These are phyloP conservation scores for Peronospora destructor DNA, from an alignment of 352 stramenopile species.

Conservation along the genomic window DNA sequence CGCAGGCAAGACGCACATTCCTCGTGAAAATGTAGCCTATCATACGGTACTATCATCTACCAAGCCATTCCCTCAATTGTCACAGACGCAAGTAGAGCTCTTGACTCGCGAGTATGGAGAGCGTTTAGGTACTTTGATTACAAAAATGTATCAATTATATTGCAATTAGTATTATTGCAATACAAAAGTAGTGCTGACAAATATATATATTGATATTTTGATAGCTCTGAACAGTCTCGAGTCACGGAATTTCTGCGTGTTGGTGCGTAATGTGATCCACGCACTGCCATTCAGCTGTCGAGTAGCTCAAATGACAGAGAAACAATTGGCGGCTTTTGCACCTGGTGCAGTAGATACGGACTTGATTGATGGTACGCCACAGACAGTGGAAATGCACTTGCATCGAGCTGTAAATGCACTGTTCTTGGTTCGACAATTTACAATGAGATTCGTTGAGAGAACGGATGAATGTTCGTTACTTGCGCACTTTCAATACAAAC, in stretches of 20 bases:
- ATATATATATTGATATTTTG: conserved; percentile 1
- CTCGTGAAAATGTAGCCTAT: conserved; percentile 50
- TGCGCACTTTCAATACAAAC: conserved; percentile 51
- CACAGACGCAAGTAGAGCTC: conserved; percentile 48
- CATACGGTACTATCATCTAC: conserved; percentile 35
- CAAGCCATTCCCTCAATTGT: conserved; percentile 42
- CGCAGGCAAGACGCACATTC: conserved; percentile 40
- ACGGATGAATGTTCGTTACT: conserved; percentile 57
- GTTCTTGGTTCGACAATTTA: conserved; percentile 67
- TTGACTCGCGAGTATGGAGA: conserved; percentile 60
- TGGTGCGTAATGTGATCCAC: conserved; percentile 57
- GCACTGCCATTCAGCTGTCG: conserved; percentile 46
- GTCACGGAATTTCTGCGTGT: conserved; percentile 71
- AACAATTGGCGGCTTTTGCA: conserved; percentile 38
- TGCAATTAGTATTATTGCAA: not conserved
- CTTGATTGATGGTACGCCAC: conserved; percentile 26
- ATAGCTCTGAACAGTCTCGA: conserved; percentile 58
- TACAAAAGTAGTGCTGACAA: not conserved
- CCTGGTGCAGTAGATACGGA: conserved; percentile 10
- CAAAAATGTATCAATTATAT: conserved; percentile 1
- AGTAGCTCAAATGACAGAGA: conserved; percentile 48
- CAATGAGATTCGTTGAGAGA: conserved; percentile 66
- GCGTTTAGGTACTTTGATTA: conserved; percentile 27
- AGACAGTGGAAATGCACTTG: conserved; percentile 39
- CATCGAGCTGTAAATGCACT: conserved; percentile 58